Evolutionary conservation across 345 rosid genomes (phyloP), one percentile per base, ranked within the genome.

Genomic region (Heritiera littoralis): DNA sequence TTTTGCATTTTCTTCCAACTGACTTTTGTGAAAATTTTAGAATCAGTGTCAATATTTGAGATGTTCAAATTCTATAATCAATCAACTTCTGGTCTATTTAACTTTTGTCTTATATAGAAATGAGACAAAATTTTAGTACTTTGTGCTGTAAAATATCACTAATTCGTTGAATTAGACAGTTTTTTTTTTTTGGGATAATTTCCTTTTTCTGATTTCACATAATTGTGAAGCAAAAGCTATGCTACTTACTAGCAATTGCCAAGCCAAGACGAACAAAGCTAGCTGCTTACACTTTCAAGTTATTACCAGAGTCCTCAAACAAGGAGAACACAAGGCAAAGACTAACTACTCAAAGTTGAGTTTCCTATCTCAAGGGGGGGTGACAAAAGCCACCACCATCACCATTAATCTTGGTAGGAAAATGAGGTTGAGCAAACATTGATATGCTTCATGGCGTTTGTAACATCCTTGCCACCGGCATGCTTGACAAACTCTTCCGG

Each of bases 401-500:
- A 13, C 74, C 5, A 23, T 7, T 20, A 40, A 55, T 45, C 79
- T 59, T 70, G 72, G 18, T 1, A 64, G 55, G 23, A 71, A 23
- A 18, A 73, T 15, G 51, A 61, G 54, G 79, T 38, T 2, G 75
- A 10, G 56, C 51, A 23, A 28, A 83, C 78, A 8, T 49, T 81
- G 76, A 84, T 84, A 30, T 64, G 82, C 81, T 52, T 79, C 86
- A 83, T 74, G 3, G 87, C 83, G 58, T 84, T 80, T 0, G 46
- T 6, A 1, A 80, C 80, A 66, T 83, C 84, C 17, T 18, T 60
- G 17, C 78, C 79, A 10, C 89, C 89, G 41, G 89, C 88, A 51
- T 88, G 92, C 77, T 72, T 81, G 20, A 89, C 80, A 20, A 90
- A 89, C 40, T 88, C 92, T 12, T 81, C 82, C 3, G 92, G 92